These are phyloP conservation scores for Spinellus fusiger DNA, from an alignment of 192 early-diverging fungal species.

Conservation along the genomic window DNA sequence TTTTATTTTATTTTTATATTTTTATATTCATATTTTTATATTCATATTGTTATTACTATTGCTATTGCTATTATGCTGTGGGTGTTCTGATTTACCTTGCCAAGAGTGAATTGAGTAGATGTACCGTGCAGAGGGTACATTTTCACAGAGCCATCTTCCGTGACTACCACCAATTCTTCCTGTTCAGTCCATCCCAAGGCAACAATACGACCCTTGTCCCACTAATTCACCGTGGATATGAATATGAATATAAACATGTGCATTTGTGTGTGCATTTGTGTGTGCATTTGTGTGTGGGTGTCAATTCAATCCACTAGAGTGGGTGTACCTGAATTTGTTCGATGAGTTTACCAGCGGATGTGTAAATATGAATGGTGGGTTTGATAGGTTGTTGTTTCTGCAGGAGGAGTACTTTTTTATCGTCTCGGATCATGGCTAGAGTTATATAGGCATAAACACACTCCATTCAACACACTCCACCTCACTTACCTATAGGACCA, in stretches of 20 bases:
- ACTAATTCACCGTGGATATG: conserved; percentile 36
- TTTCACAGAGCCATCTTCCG: conserved; percentile 78
- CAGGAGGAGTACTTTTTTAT: conserved; percentile 72
- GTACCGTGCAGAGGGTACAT: conserved; percentile 82
- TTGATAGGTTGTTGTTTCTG: conserved; percentile 68
- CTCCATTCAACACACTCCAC: neutral
- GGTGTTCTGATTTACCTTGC: conserved; percentile 45
- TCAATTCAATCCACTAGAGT: no score
- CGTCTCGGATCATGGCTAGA: conserved; percentile 88
- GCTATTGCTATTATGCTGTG: neutral
- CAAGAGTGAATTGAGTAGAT: conserved; percentile 72
- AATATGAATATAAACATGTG: no score
- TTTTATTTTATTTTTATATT: neutral
- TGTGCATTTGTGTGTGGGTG: no score
- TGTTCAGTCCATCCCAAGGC: conserved; percentile 86
- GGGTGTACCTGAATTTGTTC: conserved; percentile 83
- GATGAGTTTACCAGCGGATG: conserved; percentile 78
- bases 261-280: no score
- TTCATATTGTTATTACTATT: neutral
- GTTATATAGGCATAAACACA: neutral
- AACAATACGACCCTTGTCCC: conserved; percentile 87
- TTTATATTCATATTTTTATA: neutral
- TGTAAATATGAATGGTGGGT: conserved; percentile 79
- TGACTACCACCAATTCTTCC: conserved; percentile 83
- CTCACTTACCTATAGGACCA: conserved; percentile 77